Base-by-base conservation (phyloP, 805 yeast species). In the Nakazawaea holstii region DNA sequence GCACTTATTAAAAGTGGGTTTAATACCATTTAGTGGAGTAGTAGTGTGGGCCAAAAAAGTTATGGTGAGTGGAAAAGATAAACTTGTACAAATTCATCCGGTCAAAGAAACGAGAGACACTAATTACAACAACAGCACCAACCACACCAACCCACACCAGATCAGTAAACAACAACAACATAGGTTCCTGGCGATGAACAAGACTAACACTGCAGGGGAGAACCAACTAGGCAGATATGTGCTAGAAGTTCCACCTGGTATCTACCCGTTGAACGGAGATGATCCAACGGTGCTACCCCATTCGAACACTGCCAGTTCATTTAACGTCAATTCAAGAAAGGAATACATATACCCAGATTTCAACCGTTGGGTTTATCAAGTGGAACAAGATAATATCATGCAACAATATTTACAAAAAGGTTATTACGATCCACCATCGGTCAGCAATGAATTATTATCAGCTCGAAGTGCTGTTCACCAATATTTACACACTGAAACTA, bases 361-460 rank as follows among this genome's bases (percentile, higher is more conserved):
- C 59, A 65, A 63, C 35, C 84, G 89, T 0, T 87, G 95, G 94
- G 66, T 67, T 35, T 88, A 82, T 55, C 71, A 74, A 6, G 52
- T 69, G 8, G 69, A 68, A 9, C 89, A 84, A 49, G 81, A 79
- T 53, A 69, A 65, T 4, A 61, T 79, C 26, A 74, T 83, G 56
- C 70, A 74, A 43, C 74, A 69, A 31, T 70, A 74, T 57, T 67
- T 87, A 38, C 88, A 83, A 53, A 80, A 84, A 55, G 96, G 96
- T 7, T 80, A 74, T 53, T 74, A 73, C 49, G 89, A 86, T 55
- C 66, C 79, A 1, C 82, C 90, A 1, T 62, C 62, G 20, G 87
- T 83, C 1, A 60, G 72, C 33, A 79, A 84, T 58, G 96, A 88
- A 61, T 75, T 82, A 43, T 79, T 82, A 41, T 76, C 88, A 0